These are phyloP conservation scores for Pseudogymnoascus sp. DNA, from an alignment of 2,329 filamentous ascomycete genomes.

Conservation along the genomic window DNA sequence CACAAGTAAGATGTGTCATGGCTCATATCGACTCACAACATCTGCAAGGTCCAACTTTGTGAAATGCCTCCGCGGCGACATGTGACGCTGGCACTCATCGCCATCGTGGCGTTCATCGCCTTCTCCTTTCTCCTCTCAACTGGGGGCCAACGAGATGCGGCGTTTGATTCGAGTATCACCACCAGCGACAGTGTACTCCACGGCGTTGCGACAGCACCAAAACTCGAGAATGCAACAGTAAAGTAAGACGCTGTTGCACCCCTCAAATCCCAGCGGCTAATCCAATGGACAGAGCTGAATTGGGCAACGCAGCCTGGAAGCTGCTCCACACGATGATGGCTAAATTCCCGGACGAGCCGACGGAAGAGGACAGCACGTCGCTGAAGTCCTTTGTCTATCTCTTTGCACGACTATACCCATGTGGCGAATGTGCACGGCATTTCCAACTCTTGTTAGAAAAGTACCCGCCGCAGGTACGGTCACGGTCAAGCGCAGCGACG, in stretches of 20 bases:
- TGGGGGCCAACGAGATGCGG: constrained; percentile 15
- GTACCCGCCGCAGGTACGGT: constrained; percentile 58
- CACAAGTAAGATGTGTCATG: background rate
- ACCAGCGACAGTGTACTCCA: constrained; percentile 41
- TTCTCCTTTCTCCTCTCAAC: constrained; percentile 48
- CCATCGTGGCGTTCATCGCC: constrained; percentile 49
- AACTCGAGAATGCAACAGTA: constrained; percentile 72
- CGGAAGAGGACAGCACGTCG: constrained; percentile 52
- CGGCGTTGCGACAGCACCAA: constrained; percentile 68
- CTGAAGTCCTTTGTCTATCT: constrained; percentile 58
- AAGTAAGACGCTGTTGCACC: constrained; percentile 45
- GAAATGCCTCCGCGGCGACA: constrained; percentile 34
- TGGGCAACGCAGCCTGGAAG: constrained; percentile 62
- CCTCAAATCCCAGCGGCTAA: background rate
- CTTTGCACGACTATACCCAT: constrained; percentile 62
- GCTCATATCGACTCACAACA: constrained; percentile 3
- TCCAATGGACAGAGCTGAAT: constrained; percentile 36
- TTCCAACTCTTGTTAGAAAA: constrained; percentile 54
- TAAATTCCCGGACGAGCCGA: constrained; percentile 58
- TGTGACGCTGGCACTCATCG: constrained; percentile 44
- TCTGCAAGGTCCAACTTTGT: background rate
- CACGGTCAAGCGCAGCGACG: constrained; percentile 54
- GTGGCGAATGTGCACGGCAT: constrained; percentile 61
- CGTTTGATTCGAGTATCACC: constrained; percentile 12
- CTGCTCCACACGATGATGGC: constrained; percentile 65